Evolutionary conservation across 805 yeast species (phyloP).

Genomic region (Teunomyces tritomae): DNA sequence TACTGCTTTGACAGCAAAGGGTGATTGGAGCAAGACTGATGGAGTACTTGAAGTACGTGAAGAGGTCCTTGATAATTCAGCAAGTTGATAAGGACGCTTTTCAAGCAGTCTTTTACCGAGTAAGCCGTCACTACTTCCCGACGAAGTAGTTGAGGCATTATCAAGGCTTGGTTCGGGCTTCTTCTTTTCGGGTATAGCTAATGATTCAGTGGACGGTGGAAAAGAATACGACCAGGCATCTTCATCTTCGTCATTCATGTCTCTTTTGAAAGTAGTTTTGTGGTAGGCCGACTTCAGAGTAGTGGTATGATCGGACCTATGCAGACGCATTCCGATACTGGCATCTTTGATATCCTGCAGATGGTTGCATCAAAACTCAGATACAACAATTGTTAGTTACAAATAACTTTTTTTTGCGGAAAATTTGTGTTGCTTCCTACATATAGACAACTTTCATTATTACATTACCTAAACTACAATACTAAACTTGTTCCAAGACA

Average conservation of each 20-base stretch:
- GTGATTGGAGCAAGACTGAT: slow-evolving; percentile 28
- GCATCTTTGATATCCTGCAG: background rate
- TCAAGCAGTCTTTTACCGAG: background rate
- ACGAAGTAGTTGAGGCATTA: background rate
- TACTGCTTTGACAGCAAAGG: slow-evolving; percentile 28
- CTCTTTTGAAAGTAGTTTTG: background rate
- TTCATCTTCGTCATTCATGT: slow-evolving; percentile 25
- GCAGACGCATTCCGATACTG: background rate
- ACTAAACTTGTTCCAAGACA: slow-evolving; percentile 92
- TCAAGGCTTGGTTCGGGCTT: background rate
- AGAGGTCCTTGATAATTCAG: background rate
- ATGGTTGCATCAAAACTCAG: background rate
- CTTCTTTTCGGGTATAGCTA: slow-evolving; percentile 14
- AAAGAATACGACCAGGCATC: slow-evolving; percentile 43
- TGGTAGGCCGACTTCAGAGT: background rate
- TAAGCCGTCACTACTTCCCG: background rate
- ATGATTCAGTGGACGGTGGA: slow-evolving; percentile 34
- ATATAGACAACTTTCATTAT: background rate
- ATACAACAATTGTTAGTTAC: background rate
- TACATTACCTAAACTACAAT: slow-evolving; percentile 3
- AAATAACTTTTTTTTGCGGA: background rate
- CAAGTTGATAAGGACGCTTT: background rate
- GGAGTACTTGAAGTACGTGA: slow-evolving; percentile 8
- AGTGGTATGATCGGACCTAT: background rate
- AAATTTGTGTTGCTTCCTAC: background rate